Evolutionary conservation across 2,329 filamentous ascomycete species (phyloP).

Genomic region (Ilyonectria sp.): DNA sequence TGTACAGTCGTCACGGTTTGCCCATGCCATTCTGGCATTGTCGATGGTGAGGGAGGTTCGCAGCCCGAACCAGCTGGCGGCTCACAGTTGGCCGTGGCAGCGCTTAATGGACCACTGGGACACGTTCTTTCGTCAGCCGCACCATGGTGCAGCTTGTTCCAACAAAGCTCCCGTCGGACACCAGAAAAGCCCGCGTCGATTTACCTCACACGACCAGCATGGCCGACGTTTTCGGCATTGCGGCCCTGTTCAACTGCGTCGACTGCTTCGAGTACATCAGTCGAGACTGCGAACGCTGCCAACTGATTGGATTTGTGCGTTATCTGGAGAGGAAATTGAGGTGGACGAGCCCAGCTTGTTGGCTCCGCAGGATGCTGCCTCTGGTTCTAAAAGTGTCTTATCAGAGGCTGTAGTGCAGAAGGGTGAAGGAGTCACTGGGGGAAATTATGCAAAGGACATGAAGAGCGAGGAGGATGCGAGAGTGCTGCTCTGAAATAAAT

Average conservation of each 20-base stretch:
- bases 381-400: conserved; percentile 17
- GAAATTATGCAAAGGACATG: conserved; percentile 15
- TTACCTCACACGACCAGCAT: conserved; percentile 4
- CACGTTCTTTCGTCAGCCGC: background rate
- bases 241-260: conserved; percentile 55
- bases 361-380: conserved; percentile 31
- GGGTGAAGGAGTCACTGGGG: background rate
- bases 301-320: conserved; percentile 48
- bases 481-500: conserved; percentile 19
- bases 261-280: conserved; percentile 58
- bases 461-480: conserved; percentile 1
- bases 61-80: background rate
- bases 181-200: background rate
- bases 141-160: background rate
- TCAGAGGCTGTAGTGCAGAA: conserved; percentile 24
- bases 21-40: background rate
- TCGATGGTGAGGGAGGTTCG: background rate
- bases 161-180: background rate
- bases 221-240: conserved; percentile 40
- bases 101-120: conserved; percentile 6
- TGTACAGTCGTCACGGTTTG: conserved; percentile 3
- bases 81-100: background rate
- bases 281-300: conserved; percentile 51
- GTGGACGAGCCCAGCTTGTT: conserved; percentile 42
- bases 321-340: conserved; percentile 48